Conservation (phyloP, 768 basidiomycete species). For the Ephemerocybe angulata region DNA sequence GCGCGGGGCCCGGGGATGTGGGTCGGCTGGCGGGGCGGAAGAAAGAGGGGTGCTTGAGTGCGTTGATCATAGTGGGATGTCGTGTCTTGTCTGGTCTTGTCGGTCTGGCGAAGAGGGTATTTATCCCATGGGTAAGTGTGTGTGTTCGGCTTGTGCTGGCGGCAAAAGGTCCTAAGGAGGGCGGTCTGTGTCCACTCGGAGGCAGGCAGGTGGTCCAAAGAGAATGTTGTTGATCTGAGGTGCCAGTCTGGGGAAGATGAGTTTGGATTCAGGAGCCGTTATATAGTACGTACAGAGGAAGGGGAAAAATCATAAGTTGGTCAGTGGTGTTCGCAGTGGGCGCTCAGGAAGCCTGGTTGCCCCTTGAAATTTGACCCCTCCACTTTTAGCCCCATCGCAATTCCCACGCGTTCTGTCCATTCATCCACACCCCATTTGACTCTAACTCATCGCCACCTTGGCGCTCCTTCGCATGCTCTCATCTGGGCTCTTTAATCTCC, state of each 20-base stretch:
- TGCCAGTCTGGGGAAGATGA: constrained; percentile 37
- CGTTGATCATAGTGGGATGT: constrained; percentile 48
- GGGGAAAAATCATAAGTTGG: constrained; percentile 54
- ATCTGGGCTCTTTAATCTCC: constrained; percentile 61
- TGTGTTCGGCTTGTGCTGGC: constrained; percentile 5
- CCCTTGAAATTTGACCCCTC: constrained; percentile 6
- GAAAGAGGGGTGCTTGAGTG: constrained; percentile 64
- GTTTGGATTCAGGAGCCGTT: constrained; percentile 5
- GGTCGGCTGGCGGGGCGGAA: constrained; percentile 63
- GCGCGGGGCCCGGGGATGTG: constrained; percentile 51
- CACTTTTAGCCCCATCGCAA: constrained; percentile 8
- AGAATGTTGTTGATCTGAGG: constrained; percentile 53
- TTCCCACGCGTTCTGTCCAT: constrained; percentile 14
- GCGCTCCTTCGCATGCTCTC: constrained; percentile 39
- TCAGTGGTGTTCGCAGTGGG: background rate
- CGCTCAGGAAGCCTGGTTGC: constrained; percentile 4
- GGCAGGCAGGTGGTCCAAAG: constrained; percentile 57
- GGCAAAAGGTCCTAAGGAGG: constrained; percentile 59
- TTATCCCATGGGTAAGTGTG: constrained; percentile 61
- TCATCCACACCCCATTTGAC: background rate
- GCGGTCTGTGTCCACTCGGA: constrained; percentile 66
- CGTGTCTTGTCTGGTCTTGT: constrained; percentile 12
- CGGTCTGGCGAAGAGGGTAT: constrained; percentile 17
- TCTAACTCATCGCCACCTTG: constrained; percentile 34
- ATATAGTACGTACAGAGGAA: constrained; percentile 27